Evolutionary conservation across 495 filamentous ascomycete species (phyloP).

Genomic region (Penicillium pancosmium): DNA sequence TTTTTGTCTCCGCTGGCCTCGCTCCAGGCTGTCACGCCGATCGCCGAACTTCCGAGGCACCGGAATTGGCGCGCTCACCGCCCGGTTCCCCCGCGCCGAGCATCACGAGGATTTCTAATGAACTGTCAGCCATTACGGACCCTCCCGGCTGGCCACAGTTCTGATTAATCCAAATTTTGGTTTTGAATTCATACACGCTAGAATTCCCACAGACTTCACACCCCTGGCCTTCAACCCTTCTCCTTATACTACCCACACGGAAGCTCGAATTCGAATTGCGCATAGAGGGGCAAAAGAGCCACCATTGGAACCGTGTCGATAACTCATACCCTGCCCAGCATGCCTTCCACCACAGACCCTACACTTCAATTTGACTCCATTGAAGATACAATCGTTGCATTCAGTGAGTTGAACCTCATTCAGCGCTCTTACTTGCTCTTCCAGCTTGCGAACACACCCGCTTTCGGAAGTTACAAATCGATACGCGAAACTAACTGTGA

Average conservation of each 20-base stretch:
- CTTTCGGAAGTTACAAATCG: slow-evolving; percentile 7
- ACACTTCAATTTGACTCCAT: slow-evolving; percentile 73
- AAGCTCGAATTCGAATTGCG: slow-evolving; percentile 8
- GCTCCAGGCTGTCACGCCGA: slow-evolving; percentile 6
- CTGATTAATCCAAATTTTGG: slow-evolving; percentile 12
- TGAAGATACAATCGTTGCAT: slow-evolving; percentile 79
- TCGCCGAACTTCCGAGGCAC: slow-evolving; percentile 13
- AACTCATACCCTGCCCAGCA: slow-evolving; percentile 21
- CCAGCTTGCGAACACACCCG: not conserved
- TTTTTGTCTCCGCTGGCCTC: not conserved
- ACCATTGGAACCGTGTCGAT: not conserved
- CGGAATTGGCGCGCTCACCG: slow-evolving; percentile 15
- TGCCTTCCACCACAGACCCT: slow-evolving; percentile 42
- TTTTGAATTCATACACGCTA: not conserved
- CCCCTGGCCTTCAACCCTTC: not conserved
- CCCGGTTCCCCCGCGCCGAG: slow-evolving; percentile 29
- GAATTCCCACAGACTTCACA: not conserved
- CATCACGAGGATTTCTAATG: slow-evolving; percentile 37
- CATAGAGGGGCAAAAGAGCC: slow-evolving; percentile 28
- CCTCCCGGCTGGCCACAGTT: slow-evolving; percentile 10
- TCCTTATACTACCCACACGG: not conserved
- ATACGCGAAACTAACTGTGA: slow-evolving; percentile 19
- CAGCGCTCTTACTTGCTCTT: not conserved
- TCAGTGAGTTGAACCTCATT: slow-evolving; percentile 61
- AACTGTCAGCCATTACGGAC: slow-evolving; percentile 30